Evolutionary conservation across 2,329 filamentous ascomycete species (phyloP).

Genomic region (Zopfia rhizophila): DNA sequence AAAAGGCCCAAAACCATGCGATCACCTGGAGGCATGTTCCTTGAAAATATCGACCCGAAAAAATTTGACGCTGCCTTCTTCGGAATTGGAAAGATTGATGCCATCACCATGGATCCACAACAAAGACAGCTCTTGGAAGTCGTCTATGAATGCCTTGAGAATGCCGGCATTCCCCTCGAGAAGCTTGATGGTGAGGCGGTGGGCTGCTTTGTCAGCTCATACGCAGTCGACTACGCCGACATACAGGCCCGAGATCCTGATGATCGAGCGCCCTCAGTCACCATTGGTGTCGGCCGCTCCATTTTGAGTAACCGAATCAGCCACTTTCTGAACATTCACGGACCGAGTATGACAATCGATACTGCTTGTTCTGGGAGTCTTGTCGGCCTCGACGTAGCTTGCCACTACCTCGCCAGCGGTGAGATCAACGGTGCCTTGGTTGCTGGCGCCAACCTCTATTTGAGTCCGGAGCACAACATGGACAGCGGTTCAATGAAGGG

Average conservation of each 20-base stretch:
- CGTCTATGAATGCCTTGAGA: slow-evolving; percentile 51
- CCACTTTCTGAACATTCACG: slow-evolving; percentile 24
- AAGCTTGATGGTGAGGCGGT: slow-evolving; percentile 9
- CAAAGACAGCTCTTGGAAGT: slow-evolving; percentile 39
- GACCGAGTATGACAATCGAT: slow-evolving; percentile 29
- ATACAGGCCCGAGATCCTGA: slow-evolving; percentile 28
- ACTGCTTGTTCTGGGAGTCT: slow-evolving; percentile 34
- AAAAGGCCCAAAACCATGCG: slow-evolving; percentile 44
- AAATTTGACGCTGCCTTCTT: slow-evolving; percentile 50
- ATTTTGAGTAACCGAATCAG: slow-evolving; percentile 5
- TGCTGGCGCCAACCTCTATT: slow-evolving; percentile 29
- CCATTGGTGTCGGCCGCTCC: background rate
- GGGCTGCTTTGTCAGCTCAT: slow-evolving; percentile 28
- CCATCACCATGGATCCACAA: slow-evolving; percentile 37
- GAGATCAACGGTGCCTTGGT: slow-evolving; percentile 32
- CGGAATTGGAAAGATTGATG: slow-evolving; percentile 28
- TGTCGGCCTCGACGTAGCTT: slow-evolving; percentile 11
- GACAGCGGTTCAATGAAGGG: slow-evolving; percentile 2
- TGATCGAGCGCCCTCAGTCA: slow-evolving; percentile 1
- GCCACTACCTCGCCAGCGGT: background rate
- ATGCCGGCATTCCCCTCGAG: slow-evolving; percentile 38
- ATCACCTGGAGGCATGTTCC: slow-evolving; percentile 52
- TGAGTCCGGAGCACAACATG: slow-evolving; percentile 1
- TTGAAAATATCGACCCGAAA: slow-evolving; percentile 44
- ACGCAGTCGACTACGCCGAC: slow-evolving; percentile 26